These are phyloP conservation scores for Gigaspora rosea DNA, from an alignment of 192 early-diverging fungal species.

Conservation along the genomic window DNA sequence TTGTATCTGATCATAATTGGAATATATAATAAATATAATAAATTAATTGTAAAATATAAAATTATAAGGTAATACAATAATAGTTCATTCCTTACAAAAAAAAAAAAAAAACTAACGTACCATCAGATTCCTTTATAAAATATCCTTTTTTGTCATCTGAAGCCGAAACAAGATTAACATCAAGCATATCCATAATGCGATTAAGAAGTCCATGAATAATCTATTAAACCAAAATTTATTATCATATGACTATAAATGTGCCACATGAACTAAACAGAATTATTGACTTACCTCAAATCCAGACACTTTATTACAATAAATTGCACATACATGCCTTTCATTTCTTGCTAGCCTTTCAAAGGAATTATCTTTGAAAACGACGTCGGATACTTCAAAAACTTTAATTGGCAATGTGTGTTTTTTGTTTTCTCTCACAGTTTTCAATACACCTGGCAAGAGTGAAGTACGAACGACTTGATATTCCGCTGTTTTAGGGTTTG, in stretches of 20 bases:
- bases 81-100: background rate
- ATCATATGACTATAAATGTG: no score
- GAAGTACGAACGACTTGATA: constrained; percentile 93
- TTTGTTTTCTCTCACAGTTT: constrained; percentile 88
- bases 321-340: constrained; percentile 82
- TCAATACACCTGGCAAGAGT: constrained; percentile 89
- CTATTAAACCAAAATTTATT: constrained; percentile 39
- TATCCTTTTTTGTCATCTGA: constrained; percentile 64
- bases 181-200: constrained; percentile 83
- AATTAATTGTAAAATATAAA: constrained; percentile 8
- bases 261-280: background rate
- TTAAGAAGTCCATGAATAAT: constrained; percentile 91
- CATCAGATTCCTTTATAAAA: constrained; percentile 75
- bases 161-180: constrained; percentile 51
- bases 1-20: constrained; percentile 50
- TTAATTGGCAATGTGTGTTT: constrained; percentile 88
- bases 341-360: constrained; percentile 82
- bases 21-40: constrained; percentile 18
- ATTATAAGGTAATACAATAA: background rate
- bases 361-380: constrained; percentile 85
- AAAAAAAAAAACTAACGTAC: constrained; percentile 50
- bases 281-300: constrained; percentile 71
- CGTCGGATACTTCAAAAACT: constrained; percentile 96
- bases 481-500: constrained; percentile 90
- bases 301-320: constrained; percentile 80